Evolutionary conservation across 768 basidiomycete species (phyloP).

Genomic region (Suillus fuscotomentosus): DNA sequence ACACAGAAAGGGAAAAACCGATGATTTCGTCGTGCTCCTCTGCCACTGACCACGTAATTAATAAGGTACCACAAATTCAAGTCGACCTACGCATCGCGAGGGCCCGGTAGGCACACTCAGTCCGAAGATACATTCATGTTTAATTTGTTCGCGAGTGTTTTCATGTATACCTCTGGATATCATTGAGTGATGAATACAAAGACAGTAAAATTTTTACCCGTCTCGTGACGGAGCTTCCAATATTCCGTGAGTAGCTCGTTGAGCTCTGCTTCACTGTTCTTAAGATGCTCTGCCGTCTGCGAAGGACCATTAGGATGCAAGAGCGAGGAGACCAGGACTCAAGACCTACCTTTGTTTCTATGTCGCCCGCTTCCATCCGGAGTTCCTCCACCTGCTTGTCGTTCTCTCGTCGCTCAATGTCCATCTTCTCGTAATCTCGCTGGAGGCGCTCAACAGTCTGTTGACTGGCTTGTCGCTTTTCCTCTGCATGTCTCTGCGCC

Average conservation of each 20-base stretch:
- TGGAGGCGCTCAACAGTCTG: conserved; percentile 76
- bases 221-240: no score
- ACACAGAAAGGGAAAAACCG: conserved; percentile 34
- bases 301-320: conserved; percentile 1
- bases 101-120: conserved; percentile 4
- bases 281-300: conserved; percentile 79
- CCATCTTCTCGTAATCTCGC: conserved; percentile 78
- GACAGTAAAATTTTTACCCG: no score
- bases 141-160: no score
- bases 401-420: conserved; percentile 69
- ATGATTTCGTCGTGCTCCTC: conserved; percentile 4
- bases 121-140: no score
- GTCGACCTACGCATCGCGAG: background rate
- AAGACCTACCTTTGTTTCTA: conserved; percentile 52
- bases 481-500: conserved; percentile 77
- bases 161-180: no score
- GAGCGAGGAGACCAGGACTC: background rate
- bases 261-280: conserved; percentile 74
- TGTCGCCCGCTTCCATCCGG: conserved; percentile 65
- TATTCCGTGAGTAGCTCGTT: no score
- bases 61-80: background rate
- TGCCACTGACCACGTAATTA: background rate
- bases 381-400: no score
- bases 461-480: conserved; percentile 69
- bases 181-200: no score